Conservation (phyloP, 768 basidiomycete species). For the Tulasnella calospora region DNA sequence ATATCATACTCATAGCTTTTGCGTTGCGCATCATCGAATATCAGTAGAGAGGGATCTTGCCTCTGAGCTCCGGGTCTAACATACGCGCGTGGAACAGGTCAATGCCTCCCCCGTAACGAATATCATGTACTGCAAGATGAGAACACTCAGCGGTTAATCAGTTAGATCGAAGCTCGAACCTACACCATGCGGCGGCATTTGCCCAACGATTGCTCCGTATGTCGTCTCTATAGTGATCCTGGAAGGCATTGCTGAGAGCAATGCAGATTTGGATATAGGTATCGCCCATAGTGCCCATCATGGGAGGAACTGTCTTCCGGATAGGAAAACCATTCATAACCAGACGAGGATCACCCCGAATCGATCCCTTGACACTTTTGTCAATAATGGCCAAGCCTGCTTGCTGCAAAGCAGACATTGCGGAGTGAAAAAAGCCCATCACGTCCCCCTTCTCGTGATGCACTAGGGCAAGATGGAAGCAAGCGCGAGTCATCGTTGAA, state of each 20-base stretch:
- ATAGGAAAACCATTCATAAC: not conserved
- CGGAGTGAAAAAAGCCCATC: not conserved
- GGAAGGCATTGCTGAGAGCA: not conserved
- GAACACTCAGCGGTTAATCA: not conserved
- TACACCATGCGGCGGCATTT: conserved; percentile 2
- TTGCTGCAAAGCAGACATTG: not conserved
- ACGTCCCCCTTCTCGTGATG: not conserved
- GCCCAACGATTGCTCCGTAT: not conserved
- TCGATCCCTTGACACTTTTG: not conserved
- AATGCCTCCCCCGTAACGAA: conserved; percentile 4
- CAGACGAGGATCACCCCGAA: not conserved
- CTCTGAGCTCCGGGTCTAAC: not conserved
- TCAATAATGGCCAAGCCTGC: conserved; percentile 3
- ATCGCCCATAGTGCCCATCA: not conserved
- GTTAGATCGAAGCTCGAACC: not conserved
- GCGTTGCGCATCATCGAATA: not conserved
- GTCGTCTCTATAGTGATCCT: not conserved
- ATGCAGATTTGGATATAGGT: not conserved
- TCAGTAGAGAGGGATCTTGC: not conserved
- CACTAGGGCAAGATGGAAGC: not conserved
- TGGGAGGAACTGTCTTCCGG: not conserved
- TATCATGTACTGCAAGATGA: not conserved
- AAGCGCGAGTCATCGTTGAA: not conserved
- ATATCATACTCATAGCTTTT: too few relatives aligned
- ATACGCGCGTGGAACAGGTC: conserved; percentile 6